Base-by-base conservation (phyloP, 305 asterid species). In the Rubia balearica region DNA sequence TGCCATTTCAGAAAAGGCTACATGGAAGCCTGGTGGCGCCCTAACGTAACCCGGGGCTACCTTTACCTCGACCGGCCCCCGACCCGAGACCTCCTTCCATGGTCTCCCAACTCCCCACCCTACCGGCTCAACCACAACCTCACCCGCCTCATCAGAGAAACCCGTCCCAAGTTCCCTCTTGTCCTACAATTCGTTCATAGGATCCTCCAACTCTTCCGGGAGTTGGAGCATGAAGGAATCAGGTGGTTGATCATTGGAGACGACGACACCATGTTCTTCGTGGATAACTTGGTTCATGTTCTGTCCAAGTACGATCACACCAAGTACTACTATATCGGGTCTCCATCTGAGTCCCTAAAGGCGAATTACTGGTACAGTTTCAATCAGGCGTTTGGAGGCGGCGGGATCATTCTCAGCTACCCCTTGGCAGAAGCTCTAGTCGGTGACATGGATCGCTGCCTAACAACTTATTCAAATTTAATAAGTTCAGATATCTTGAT, bases 201-300 rank as follows among this genome's bases (percentile, higher is more conserved):
- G 62, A 57, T 57, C 62, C 62, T 57, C 14, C 13, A 57, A 4
- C 62, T 57, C 14, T 57, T 7, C 33, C 36, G 8, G 1, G 62
- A 57, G 19, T 51, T 51, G 22, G 16, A 57, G 16, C 30, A 21
- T 4, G 14, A 22, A 9, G 16, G 21, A 19, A 19, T 57, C 62
- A 57, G 62, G 62, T 57, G 62, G 62, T 3, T 57, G 9, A 22
- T 57, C 62, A 21, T 57, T 3, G 62, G 62, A 57, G 62, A 57
- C 62, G 62, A 57, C 36, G 62, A 57, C 21, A 57, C 62, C 22
- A 57, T 57, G 62, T 57, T 57, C 1, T 57, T 57, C 36, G 62
- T 57, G 62, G 62, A 57, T 57, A 57, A 57, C 62, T 22, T 57
- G 62, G 62, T 57, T 8, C 30, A 57, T 10, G 62, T 57, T 57